Percentiles rank a stretch among this genome's conserved stretches.
Conservation (phyloP, 2,329 filamentous ascomycete species). For the Apiospora pterosperma region DNA sequence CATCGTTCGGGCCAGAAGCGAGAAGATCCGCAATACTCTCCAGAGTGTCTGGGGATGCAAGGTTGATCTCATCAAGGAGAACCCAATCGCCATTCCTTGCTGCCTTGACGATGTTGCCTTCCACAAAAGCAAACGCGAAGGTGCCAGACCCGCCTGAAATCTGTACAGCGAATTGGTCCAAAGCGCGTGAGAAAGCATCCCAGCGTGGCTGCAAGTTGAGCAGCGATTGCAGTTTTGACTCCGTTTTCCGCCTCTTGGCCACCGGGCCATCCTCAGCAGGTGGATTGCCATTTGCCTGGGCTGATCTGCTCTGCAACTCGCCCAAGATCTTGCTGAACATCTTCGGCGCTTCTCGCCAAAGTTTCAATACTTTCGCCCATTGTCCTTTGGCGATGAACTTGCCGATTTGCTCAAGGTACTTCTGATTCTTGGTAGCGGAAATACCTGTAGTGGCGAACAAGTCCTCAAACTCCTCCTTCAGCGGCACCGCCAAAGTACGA, state of each 20-base stretch:
- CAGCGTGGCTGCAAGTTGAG: constrained; percentile 63
- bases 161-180: constrained; percentile 79
- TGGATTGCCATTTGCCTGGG: constrained; percentile 26
- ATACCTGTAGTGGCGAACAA: constrained; percentile 84
- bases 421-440: constrained; percentile 80
- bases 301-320: constrained; percentile 44
- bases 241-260: constrained; percentile 65
- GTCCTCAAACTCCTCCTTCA: constrained; percentile 92
- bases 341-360: constrained; percentile 86
- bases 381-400: constrained; percentile 79
- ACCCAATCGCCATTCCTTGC: constrained; percentile 96
- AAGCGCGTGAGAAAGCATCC: constrained; percentile 71
- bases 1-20: constrained; percentile 64
- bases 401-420: constrained; percentile 76
- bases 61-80: constrained; percentile 92
- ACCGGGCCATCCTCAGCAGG: constrained; percentile 54
- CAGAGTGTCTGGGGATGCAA: constrained; percentile 90
- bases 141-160: constrained; percentile 66
- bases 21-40: constrained; percentile 91
- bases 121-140: constrained; percentile 93
- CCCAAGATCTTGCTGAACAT: constrained; percentile 75
- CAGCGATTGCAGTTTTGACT: constrained; percentile 64
- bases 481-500: constrained; percentile 78
- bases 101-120: constrained; percentile 96
- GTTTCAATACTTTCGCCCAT: constrained; percentile 80